Conservation (phyloP, 768 basidiomycete species). For the Collybia nuda region DNA sequence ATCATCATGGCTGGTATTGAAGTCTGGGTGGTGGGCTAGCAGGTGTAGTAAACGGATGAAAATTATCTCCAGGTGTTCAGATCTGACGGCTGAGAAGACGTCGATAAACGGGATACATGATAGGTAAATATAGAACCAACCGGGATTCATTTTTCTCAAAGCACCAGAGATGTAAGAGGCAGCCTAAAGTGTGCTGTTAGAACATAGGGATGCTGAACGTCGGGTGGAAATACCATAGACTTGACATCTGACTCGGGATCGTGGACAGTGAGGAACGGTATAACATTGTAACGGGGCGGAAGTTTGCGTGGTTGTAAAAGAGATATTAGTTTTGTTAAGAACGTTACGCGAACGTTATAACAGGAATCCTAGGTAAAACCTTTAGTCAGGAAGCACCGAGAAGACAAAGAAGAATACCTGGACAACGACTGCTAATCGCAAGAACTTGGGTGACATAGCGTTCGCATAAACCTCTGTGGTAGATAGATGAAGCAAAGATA, state of each 20-base stretch:
- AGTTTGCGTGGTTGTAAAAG: slow-evolving; percentile 67
- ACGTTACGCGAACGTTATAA: slow-evolving; percentile 79
- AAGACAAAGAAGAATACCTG: slow-evolving; percentile 56
- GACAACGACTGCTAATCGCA: slow-evolving; percentile 66
- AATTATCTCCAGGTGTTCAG: slow-evolving; percentile 75
- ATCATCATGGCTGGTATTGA: slow-evolving; percentile 63
- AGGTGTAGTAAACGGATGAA: slow-evolving; percentile 87
- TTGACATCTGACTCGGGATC: slow-evolving; percentile 89
- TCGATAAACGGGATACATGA: background rate
- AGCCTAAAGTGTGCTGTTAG: slow-evolving; percentile 37
- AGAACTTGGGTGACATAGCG: slow-evolving; percentile 60
- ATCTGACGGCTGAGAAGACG: slow-evolving; percentile 40
- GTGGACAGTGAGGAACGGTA: slow-evolving; percentile 86
- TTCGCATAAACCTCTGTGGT: slow-evolving; percentile 56
- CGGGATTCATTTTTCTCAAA: slow-evolving; percentile 44
- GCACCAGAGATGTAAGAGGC: slow-evolving; percentile 52
- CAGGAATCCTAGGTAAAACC: slow-evolving; percentile 70
- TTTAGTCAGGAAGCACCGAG: background rate
- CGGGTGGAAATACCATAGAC: slow-evolving; percentile 46
- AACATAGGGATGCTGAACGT: slow-evolving; percentile 6
- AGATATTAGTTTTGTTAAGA: slow-evolving; percentile 72
- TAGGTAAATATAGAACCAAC: slow-evolving; percentile 24
- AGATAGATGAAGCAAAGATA: slow-evolving; percentile 78
- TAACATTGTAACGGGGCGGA: slow-evolving; percentile 71
- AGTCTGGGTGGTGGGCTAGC: slow-evolving; percentile 95